Percentiles rank a stretch among this genome's conserved stretches.
These are phyloP conservation scores for Theileria sp. DNA, from an alignment of 169 alveolate genomes.

Conservation along the genomic window DNA sequence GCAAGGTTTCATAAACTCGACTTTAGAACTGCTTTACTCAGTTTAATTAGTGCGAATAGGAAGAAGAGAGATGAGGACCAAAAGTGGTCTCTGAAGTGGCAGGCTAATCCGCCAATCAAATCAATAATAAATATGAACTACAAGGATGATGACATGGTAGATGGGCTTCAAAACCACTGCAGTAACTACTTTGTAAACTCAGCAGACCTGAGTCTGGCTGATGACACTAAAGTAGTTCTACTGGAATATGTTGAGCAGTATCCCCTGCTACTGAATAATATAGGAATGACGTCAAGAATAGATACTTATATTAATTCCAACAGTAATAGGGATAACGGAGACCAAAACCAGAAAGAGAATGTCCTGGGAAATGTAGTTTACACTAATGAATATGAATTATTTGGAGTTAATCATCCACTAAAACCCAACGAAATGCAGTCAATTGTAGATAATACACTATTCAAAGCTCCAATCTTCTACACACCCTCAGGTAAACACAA, in stretches of 20 bases:
- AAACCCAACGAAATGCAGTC: conserved; percentile 65
- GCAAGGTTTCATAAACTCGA: conserved; percentile 80
- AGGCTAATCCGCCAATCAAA: conserved; percentile 52
- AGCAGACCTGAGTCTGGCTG: conserved; percentile 73
- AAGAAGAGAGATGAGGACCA: neutral
- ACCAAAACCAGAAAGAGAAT: conserved; percentile 7
- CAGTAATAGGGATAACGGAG: conserved; percentile 1
- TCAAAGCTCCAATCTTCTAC: conserved; percentile 71
- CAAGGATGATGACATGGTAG: conserved; percentile 42
- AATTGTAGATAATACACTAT: conserved; percentile 66
- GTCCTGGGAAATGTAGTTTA: conserved; percentile 52
- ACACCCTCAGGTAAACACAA: no score
- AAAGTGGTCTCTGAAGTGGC: conserved; percentile 39
- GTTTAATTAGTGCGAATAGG: conserved; percentile 32
- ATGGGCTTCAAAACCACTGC: conserved; percentile 60
- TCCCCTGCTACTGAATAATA: conserved; percentile 75
- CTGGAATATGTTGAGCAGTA: conserved; percentile 82
- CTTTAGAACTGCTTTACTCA: conserved; percentile 66
- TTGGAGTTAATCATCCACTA: conserved; percentile 53
- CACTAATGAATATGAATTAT: conserved; percentile 31
- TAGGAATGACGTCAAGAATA: conserved; percentile 83
- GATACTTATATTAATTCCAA: conserved; percentile 67
- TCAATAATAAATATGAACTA: conserved; percentile 30
- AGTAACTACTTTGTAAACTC: conserved; percentile 65
- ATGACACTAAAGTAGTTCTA: conserved; percentile 79